phyloP scores from a whole-genome alignment of 805 yeast genomes.

The Jamesozyma jinghongensis region DNA sequence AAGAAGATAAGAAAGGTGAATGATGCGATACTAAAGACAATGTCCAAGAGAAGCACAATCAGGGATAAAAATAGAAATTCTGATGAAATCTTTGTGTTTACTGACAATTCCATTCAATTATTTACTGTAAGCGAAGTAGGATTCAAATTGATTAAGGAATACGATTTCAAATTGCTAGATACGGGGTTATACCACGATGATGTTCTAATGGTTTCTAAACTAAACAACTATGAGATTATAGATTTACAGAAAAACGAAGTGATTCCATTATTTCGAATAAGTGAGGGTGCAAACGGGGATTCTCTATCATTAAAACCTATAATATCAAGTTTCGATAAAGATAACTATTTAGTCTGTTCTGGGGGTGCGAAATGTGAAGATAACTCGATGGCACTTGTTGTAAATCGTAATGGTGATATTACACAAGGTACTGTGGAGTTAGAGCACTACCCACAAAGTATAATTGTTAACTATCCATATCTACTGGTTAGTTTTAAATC shows the following conservation, averaged over 20 bases:
- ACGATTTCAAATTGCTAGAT: slow-evolving; percentile 10
- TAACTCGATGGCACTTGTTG: slow-evolving; percentile 26
- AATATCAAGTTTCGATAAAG: slow-evolving; percentile 11
- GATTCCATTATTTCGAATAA: slow-evolving; percentile 22
- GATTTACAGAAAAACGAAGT: slow-evolving; percentile 11
- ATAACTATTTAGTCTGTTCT: slow-evolving; percentile 21
- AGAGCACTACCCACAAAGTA: slow-evolving; percentile 19
- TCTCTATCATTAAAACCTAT: slow-evolving; percentile 15
- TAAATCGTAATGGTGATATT: slow-evolving; percentile 26
- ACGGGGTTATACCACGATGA: slow-evolving; percentile 9
- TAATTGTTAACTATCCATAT: slow-evolving; percentile 19
- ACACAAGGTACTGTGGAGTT: slow-evolving; percentile 25
- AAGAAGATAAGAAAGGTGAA: slow-evolving; percentile 10
- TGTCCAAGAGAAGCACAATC: neutral
- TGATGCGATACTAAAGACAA: slow-evolving; percentile 10
- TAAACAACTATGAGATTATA: slow-evolving; percentile 20
- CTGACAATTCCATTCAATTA: slow-evolving; percentile 9
- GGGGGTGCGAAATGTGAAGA: slow-evolving; percentile 23
- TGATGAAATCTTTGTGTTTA: slow-evolving; percentile 8
- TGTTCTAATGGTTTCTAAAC: slow-evolving; percentile 17
- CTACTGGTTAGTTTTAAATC: slow-evolving; percentile 15
- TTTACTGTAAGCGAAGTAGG: slow-evolving; percentile 8
- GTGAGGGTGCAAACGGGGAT: slow-evolving; percentile 14
- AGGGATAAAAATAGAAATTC: slow-evolving; percentile 4
- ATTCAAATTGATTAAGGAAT: slow-evolving; percentile 7